Evolutionary conservation across 78 protist species (phyloP).

Genomic region (Polysphondylium violaceum): DNA sequence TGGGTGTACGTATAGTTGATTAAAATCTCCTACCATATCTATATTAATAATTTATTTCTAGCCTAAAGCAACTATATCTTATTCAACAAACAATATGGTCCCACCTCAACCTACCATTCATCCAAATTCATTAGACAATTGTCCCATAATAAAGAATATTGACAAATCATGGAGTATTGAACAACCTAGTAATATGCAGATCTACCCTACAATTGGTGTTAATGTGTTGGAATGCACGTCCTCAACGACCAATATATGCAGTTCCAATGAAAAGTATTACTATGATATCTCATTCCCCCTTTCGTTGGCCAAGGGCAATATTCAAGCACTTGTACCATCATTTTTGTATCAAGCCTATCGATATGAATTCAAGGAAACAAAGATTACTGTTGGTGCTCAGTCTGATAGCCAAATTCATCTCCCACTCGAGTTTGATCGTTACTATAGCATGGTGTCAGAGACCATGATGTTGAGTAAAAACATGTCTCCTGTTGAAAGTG

Average conservation of each 20-base stretch:
- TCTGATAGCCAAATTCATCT: not conserved
- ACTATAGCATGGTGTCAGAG: not conserved
- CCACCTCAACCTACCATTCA: constrained; percentile 1
- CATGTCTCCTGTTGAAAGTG: too few species aligned
- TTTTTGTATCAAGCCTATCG: not conserved
- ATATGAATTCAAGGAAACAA: not conserved
- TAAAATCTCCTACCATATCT: too few species aligned
- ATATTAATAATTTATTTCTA: too few species aligned
- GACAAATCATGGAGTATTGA: not conserved
- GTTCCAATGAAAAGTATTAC: not conserved
- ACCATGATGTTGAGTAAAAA: not conserved
- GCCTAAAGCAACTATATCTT: not conserved
- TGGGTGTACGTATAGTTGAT: too few species aligned
- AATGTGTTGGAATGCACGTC: not conserved
- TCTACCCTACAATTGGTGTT: not conserved
- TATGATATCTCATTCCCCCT: not conserved
- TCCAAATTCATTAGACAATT: not conserved
- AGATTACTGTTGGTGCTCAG: not conserved
- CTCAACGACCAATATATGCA: not conserved
- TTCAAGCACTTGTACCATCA: not conserved
- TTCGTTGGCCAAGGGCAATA: not conserved
- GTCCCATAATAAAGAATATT: not conserved
- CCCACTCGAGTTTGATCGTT: not conserved
- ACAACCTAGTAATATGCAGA: constrained; percentile 15
- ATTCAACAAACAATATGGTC: constrained; percentile 5